Base-by-base conservation (phyloP, 2,329 filamentous ascomycete genomes). In the Bipolaris zeicola region DNA sequence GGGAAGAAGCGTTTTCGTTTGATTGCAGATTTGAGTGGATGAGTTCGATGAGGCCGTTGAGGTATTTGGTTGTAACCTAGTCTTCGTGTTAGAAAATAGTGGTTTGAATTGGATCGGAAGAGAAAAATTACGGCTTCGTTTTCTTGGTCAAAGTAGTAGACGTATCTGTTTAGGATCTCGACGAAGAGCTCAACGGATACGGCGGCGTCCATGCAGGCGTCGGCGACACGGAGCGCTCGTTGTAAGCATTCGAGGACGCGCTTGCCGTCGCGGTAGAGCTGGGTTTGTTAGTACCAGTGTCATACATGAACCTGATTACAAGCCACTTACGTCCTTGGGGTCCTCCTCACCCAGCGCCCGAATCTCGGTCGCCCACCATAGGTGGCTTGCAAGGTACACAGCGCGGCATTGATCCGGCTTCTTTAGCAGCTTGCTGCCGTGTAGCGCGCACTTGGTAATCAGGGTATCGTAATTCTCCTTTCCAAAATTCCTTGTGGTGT, bases 121-220 rank as follows among this genome's bases (percentile, higher is more conserved):
- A 22, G 10, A 28, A 28, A 16, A 76, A 83, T 78, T 77, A 86
- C 95, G 64, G 93, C 93, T 79, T 99, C 95, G 77, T 99, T 99
- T 74, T 96, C 92, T 77, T 99, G 94, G 77, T 99, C 95, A 80
- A 97, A 99, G 81, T 98, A 99, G 78, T 99, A 99, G 50, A 98
- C 93, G 75, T 99, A 99, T 77, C 95, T 88, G 77, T 99, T 97
- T 53, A 99, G 81, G 62, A 99, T 99, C 79, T 99, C 95, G 55
- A 99, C 94, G 78, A 99, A 99, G 46, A 99, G 84, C 78, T 99
- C 96, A 44, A 99, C 95, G 2, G 92, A 97, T 3, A 97, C 92
- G 6, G 92, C 92, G 6, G 93, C 95, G 77, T 99, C 96, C 95
- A 99, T 99, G 80, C 95, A 99, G 6, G 95, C 96, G 77, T 99